Evolutionary conservation across 257 asterid species (phyloP).

Genomic region (Sherardia arvensis): DNA sequence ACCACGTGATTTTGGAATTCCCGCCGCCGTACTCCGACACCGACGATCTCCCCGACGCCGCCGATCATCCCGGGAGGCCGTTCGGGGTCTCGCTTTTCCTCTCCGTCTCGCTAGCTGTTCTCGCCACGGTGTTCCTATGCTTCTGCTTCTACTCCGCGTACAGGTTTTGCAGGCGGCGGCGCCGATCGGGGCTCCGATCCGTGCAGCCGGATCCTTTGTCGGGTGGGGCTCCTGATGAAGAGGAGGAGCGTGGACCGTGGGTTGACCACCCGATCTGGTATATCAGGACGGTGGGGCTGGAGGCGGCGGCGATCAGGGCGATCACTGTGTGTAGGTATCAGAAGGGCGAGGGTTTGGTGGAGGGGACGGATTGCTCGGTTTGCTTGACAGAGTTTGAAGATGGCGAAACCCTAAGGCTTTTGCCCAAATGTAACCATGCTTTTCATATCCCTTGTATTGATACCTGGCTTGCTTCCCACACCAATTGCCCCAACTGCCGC

Average conservation of each 20-base stretch:
- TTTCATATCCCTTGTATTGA: constrained; percentile 75
- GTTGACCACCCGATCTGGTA: constrained; percentile 76
- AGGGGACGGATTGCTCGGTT: constrained; percentile 68
- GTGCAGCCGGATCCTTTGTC: constrained; percentile 1
- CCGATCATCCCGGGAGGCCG: constrained; percentile 4
- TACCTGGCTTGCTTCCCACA: constrained; percentile 77
- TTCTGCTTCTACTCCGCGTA: constrained; percentile 36
- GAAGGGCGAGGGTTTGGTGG: constrained; percentile 48
- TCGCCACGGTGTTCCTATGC: constrained; percentile 33
- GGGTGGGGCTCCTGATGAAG: constrained; percentile 13
- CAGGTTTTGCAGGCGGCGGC: constrained; percentile 15
- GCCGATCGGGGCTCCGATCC: background rate
- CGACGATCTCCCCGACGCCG: background rate
- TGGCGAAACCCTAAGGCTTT: constrained; percentile 47
- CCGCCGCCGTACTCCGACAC: constrained; percentile 15
- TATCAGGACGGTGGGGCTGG: constrained; percentile 63
- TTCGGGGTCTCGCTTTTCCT: constrained; percentile 22
- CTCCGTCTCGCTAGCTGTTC: constrained; percentile 25
- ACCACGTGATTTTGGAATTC: background rate
- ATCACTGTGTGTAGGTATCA: constrained; percentile 53
- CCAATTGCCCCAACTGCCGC: constrained; percentile 79
- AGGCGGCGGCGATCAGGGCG: constrained; percentile 46
- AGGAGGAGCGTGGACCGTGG: constrained; percentile 38
- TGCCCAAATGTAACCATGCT: constrained; percentile 81
- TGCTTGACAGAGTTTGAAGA: constrained; percentile 70